phyloP scores from a whole-genome alignment of 208 protist genomes.

The Leishmania major region DNA sequence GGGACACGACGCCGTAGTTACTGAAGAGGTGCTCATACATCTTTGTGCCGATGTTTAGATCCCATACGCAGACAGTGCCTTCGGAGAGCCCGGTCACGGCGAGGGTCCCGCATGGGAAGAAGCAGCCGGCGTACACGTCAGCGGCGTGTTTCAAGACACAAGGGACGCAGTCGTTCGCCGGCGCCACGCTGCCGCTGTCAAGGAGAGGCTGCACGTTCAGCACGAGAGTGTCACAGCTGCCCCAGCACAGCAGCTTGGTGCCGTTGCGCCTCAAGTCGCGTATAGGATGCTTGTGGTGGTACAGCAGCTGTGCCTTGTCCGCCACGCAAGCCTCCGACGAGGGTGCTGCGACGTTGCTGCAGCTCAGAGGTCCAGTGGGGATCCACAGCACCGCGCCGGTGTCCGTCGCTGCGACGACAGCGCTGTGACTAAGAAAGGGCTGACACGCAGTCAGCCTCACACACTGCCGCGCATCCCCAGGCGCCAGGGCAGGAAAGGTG shows the following conservation, averaged over 20 bases:
- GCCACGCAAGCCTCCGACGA: constrained; percentile 11
- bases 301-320: constrained; percentile 33
- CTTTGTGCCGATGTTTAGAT: constrained; percentile 55
- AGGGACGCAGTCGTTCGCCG: constrained; percentile 18
- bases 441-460: constrained; percentile 64
- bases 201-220: constrained; percentile 47
- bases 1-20: constrained; percentile 58
- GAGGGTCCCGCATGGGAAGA: constrained; percentile 77
- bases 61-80: constrained; percentile 80
- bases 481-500: constrained; percentile 15
- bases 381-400: constrained; percentile 71
- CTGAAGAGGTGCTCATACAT: constrained; percentile 75
- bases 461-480: constrained; percentile 24
- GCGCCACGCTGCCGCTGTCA: constrained; percentile 1
- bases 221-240: constrained; percentile 61
- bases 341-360: background rate
- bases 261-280: constrained; percentile 49
- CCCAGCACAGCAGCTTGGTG: constrained; percentile 68
- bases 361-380: constrained; percentile 25
- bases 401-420: constrained; percentile 61
- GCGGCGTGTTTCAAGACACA: constrained; percentile 62
- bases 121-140: constrained; percentile 72
- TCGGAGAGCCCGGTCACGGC: constrained; percentile 79
- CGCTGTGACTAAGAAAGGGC: constrained; percentile 62
- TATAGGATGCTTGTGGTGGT: constrained; percentile 53